Base-by-base conservation (phyloP, 163 green algal genomes). In the Volvox carteri region DNA sequence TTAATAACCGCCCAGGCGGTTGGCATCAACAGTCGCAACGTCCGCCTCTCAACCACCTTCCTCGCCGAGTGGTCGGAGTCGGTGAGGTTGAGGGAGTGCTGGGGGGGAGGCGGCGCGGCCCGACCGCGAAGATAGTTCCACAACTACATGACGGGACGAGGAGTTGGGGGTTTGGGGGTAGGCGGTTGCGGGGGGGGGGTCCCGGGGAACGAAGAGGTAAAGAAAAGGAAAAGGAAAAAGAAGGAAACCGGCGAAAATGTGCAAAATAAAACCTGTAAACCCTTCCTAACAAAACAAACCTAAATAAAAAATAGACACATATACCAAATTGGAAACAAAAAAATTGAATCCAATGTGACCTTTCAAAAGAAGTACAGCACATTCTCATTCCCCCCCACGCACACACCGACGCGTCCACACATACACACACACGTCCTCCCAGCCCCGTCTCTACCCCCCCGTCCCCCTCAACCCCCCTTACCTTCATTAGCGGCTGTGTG, bases 11-110 rank as follows among this genome's bases (percentile, higher is more conserved):
- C 28, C 79, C 62, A 89, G 41, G 67, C 65, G 41, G 50, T 88
- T 21, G 90, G 90, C 92, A 93, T 85, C 37, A 90, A 12, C 37
- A 78, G 60, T n/a, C 65, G 76, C 73, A 95, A 62, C n/a, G 90
- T 91, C 9, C 74, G 50, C 60, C 92, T 80, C 67, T 90, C 67
- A 33, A 93, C 89, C 52, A 83, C 68, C 52, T 62, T 86, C 18
- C 56, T 70, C 16, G 65, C 60, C 65, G 42, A 1, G 67, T 87
- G 81, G 35, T 3, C 19, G 67, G 28, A 42, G 33, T 80, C 81
- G 21, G 81, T 87, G 4, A 87, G 65, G n/a, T 65, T 80, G 1
- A 86, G 78, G 1, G 58, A 48, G 28, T 6, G 28, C 3, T 39
- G 3, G 8, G 35, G 18, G 1, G 8, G 9, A 14, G 30, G 30